These are phyloP conservation scores for Dacryopinax spathularia DNA, from an alignment of 768 basidiomycete genomes.

Conservation along the genomic window DNA sequence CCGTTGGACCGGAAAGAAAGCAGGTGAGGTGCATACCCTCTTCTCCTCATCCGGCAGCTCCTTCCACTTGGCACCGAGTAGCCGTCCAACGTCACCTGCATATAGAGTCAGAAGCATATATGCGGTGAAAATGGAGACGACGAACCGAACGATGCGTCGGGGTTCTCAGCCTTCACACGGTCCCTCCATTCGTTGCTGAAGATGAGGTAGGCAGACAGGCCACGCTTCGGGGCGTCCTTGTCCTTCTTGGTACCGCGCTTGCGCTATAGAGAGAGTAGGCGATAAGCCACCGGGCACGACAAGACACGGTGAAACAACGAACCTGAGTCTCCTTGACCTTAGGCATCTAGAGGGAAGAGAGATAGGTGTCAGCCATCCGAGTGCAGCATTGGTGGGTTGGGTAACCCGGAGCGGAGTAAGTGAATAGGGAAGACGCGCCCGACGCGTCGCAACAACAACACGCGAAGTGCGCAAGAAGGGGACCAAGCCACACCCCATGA, in stretches of 20 bases:
- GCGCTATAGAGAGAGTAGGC: constrained; percentile 10
- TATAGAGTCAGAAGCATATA: not conserved
- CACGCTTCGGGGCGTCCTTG: constrained; percentile 76
- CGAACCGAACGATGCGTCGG: constrained; percentile 81
- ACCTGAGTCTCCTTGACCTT: constrained; percentile 14
- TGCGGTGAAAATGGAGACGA: constrained; percentile 1
- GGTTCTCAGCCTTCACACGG: constrained; percentile 90
- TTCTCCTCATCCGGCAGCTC: constrained; percentile 83
- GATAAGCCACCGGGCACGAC: constrained; percentile 1
- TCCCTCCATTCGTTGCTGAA: constrained; percentile 94
- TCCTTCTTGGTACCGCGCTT: constrained; percentile 38
- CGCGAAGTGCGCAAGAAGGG: not conserved
- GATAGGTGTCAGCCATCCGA: not conserved
- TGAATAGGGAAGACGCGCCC: not conserved
- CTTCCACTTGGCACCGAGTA: constrained; percentile 95
- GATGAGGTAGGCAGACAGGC: constrained; percentile 97
- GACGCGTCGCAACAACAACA: constrained; percentile 4
- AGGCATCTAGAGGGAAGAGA: not conserved
- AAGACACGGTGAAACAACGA: too few relatives aligned
- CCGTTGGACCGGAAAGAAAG: not conserved
- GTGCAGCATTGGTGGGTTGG: not conserved
- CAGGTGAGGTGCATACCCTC: constrained; percentile 42
- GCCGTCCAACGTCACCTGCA: constrained; percentile 80
- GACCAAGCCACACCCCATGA: not conserved
- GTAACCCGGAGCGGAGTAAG: not conserved